phyloP scores from a whole-genome alignment of 495 filamentous ascomycete genomes.

The Neurospora sublineolata region DNA sequence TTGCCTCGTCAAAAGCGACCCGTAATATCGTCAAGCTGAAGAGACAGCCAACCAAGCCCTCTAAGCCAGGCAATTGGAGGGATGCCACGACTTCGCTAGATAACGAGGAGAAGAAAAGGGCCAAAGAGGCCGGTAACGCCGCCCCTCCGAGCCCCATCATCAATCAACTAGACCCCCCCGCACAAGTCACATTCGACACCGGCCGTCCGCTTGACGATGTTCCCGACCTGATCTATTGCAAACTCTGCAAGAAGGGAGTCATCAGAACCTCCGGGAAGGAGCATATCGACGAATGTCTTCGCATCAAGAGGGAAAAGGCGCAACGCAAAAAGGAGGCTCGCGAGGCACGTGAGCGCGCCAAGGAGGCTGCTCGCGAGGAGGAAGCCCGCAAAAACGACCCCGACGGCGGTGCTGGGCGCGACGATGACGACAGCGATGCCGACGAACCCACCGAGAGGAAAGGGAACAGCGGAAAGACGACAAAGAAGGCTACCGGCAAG shows the following conservation, averaged over 20 bases:
- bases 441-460: conserved; percentile 31
- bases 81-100: conserved; percentile 36
- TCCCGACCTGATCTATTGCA: conserved; percentile 61
- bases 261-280: conserved; percentile 47
- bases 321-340: conserved; percentile 71
- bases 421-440: conserved; percentile 66
- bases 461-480: conserved; percentile 38
- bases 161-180: conserved; percentile 60
- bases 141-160: conserved; percentile 44
- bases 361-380: conserved; percentile 44
- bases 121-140: conserved; percentile 30
- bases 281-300: conserved; percentile 60
- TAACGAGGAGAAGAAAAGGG: conserved; percentile 38
- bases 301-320: conserved; percentile 61
- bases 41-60: conserved; percentile 47
- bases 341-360: conserved; percentile 58
- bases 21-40: conserved; percentile 52
- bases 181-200: conserved; percentile 59
- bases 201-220: conserved; percentile 60
- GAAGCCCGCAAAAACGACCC: conserved; percentile 46
- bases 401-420: conserved; percentile 36
- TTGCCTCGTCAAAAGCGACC: conserved; percentile 37
- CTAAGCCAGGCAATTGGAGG: conserved; percentile 45
- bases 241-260: conserved; percentile 68
- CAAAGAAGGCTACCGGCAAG: conserved; percentile 61